These are phyloP conservation scores for Trypanosoma congolense DNA, from an alignment of 208 protist genomes.

Conservation along the genomic window DNA sequence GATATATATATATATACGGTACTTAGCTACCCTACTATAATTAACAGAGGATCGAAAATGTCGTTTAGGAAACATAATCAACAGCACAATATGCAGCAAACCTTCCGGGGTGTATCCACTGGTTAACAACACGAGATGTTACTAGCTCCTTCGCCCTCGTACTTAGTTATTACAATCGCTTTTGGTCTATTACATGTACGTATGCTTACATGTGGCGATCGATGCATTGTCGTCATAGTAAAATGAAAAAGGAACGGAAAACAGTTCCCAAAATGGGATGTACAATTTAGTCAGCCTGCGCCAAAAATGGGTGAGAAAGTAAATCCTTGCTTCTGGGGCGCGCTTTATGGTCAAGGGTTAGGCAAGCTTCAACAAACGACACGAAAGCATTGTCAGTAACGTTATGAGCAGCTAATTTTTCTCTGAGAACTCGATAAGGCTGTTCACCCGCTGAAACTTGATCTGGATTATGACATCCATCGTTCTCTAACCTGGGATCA, in stretches of 20 bases:
- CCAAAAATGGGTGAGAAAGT: slow-evolving; percentile 85
- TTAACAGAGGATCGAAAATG: no score
- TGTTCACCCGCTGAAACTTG: slow-evolving; percentile 4
- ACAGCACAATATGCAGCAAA: no score
- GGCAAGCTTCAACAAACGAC: slow-evolving; percentile 82
- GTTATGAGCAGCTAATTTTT: slow-evolving; percentile 65
- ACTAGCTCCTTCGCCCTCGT: no score
- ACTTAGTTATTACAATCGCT: no score
- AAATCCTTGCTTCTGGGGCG: slow-evolving; percentile 72
- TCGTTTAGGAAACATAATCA: no score
- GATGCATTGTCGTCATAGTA: neutral
- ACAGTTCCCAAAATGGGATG: neutral
- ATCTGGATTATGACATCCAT: neutral
- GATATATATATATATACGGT: no score
- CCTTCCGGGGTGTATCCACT: no score
- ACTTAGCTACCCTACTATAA: no score
- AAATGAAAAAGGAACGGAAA: neutral
- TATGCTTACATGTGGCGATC: no score
- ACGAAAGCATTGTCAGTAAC: slow-evolving; percentile 78
- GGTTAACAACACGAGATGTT: no score
- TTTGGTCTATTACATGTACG: no score
- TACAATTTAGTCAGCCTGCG: slow-evolving; percentile 11
- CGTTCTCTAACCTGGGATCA: slow-evolving; percentile 16
- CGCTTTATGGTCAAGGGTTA: slow-evolving; percentile 81
- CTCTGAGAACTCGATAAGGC: slow-evolving; percentile 62